phyloP scores from a whole-genome alignment of 306 rosid genomes.

The Sesbania bispinosa region DNA sequence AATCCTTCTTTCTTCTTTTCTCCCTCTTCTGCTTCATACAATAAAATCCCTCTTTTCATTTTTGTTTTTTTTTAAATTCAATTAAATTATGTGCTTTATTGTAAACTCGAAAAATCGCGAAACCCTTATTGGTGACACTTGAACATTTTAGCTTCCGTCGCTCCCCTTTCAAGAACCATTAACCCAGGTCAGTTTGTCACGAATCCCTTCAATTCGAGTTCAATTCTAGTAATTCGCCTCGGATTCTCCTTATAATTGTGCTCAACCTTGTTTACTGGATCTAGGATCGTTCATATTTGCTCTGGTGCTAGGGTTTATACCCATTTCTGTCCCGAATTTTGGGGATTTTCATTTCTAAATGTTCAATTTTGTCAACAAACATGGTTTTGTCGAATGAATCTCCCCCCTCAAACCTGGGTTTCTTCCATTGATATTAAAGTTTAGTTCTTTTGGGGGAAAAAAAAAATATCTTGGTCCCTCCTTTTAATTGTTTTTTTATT shows the following conservation, averaged over 20 bases:
- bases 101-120: neutral
- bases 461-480: neutral
- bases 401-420: constrained; percentile 1
- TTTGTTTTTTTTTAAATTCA: neutral
- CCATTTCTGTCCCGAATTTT: neutral
- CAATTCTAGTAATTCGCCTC: constrained; percentile 16
- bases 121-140: constrained; percentile 27
- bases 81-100: neutral
- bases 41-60: neutral
- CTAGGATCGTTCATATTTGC: constrained; percentile 32
- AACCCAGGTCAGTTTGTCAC: neutral
- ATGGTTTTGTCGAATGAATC: neutral
- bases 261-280: constrained; percentile 28
- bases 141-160: neutral
- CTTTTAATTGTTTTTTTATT: neutral
- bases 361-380: constrained; percentile 30
- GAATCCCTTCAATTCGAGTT: constrained; percentile 13
- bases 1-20: neutral
- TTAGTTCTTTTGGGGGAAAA: neutral
- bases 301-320: constrained; percentile 34
- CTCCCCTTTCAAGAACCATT: neutral
- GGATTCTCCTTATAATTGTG: neutral
- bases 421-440: constrained; percentile 27
- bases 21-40: too few relatives aligned
- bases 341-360: constrained; percentile 22